phyloP scores from a whole-genome alignment of 2,329 filamentous ascomycete genomes.

The Sclerotinia sclerotiorum region DNA sequence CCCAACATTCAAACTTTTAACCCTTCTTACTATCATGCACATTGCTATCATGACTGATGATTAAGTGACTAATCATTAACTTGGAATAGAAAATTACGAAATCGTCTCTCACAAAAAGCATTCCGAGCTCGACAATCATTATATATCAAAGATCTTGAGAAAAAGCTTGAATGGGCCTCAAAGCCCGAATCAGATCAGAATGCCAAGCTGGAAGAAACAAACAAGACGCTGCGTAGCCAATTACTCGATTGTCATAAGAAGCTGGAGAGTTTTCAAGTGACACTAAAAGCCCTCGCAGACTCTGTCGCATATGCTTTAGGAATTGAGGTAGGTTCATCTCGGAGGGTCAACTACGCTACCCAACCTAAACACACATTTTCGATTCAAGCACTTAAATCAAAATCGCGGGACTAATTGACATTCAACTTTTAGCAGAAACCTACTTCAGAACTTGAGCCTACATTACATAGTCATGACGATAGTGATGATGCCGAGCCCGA shows the following conservation, averaged over 20 bases:
- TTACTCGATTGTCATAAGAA: conserved; percentile 23
- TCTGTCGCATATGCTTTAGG: conserved; percentile 20
- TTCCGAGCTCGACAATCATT: conserved; percentile 21
- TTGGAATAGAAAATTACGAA: conserved; percentile 15
- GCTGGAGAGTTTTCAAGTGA: conserved; percentile 21
- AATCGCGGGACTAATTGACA: neutral
- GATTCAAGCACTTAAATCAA: neutral
- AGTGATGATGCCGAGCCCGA: conserved; percentile 18
- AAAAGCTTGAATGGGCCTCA: conserved; percentile 20
- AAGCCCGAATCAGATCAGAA: conserved; percentile 22
- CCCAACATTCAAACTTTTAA: neutral
- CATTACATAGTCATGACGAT: neutral
- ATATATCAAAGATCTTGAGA: conserved; percentile 20
- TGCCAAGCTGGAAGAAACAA: conserved; percentile 20
- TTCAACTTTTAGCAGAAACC: conserved; percentile 1
- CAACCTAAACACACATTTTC: neutral
- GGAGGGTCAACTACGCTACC: neutral
- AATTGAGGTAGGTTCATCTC: conserved; percentile 13
- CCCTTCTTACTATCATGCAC: neutral
- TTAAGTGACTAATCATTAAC: neutral
- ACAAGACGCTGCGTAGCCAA: conserved; percentile 6
- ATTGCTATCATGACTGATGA: neutral
- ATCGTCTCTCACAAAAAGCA: conserved; percentile 22
- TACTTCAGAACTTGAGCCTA: neutral
- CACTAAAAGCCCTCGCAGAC: conserved; percentile 17